These are phyloP conservation scores for Malbranchea zuffiana DNA, from an alignment of 2,329 filamentous ascomycete genomes.

Conservation along the genomic window DNA sequence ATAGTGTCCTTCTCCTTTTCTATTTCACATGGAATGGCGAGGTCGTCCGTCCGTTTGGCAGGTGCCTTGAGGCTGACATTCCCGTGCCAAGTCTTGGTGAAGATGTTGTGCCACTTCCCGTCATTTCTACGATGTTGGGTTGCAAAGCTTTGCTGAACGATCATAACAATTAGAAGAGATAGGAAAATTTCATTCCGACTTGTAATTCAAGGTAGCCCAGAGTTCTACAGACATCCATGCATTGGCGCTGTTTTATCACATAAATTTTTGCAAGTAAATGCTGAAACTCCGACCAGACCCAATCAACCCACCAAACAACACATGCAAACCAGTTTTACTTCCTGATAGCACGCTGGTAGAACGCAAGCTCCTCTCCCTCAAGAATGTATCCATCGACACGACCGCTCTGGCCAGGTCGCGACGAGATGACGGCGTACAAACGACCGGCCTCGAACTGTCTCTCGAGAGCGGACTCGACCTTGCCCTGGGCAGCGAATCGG, in stretches of 20 bases:
- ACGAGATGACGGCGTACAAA: slow-evolving; percentile 85
- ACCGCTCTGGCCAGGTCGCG: slow-evolving; percentile 91
- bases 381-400: slow-evolving; percentile 95
- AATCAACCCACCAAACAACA: slow-evolving; percentile 14
- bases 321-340: slow-evolving; percentile 56
- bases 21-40: no score
- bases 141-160: no score
- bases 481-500: slow-evolving; percentile 70
- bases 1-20: no score
- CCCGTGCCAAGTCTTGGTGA: no score
- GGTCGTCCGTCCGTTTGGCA: no score
- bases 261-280: slow-evolving; percentile 25
- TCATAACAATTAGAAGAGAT: slow-evolving; percentile 10
- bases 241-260: slow-evolving; percentile 12
- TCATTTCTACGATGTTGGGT: no score
- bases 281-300: slow-evolving; percentile 27
- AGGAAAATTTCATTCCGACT: slow-evolving; percentile 24
- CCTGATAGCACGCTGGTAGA: slow-evolving; percentile 99
- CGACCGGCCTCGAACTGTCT: slow-evolving; percentile 99
- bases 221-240: slow-evolving; percentile 31
- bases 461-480: slow-evolving; percentile 88
- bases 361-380: slow-evolving; percentile 98
- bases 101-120: no score
- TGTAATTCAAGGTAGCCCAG: slow-evolving; percentile 26
- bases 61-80: no score